phyloP scores from a whole-genome alignment of 345 rosid species.

The Psidium guajava region DNA sequence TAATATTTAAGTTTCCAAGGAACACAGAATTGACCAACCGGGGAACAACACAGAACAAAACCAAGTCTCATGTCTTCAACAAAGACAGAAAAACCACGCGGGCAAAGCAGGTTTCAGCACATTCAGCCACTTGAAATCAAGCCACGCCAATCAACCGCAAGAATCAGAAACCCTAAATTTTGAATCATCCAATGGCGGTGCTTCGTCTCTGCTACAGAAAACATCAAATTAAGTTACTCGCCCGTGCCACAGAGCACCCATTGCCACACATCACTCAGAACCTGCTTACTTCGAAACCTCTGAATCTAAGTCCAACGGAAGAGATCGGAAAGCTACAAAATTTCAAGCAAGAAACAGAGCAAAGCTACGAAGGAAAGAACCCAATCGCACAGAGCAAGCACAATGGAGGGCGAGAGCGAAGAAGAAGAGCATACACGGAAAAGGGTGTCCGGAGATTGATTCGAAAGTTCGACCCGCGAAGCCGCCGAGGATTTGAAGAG shows the following conservation, averaged over 20 bases:
- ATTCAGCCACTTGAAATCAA: background rate
- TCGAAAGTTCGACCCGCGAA: background rate
- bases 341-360: constrained; percentile 6
- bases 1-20: background rate
- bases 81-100: background rate
- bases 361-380: background rate
- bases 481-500: background rate
- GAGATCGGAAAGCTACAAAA: constrained; percentile 39
- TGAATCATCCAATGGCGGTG: constrained; percentile 19
- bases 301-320: constrained; percentile 28
- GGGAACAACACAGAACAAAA: background rate
- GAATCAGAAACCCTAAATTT: constrained; percentile 49
- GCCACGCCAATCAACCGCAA: background rate
- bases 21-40: background rate
- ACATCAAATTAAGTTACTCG: constrained; percentile 23
- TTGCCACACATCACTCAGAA: constrained; percentile 22
- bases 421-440: background rate
- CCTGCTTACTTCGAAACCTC: constrained; percentile 14
- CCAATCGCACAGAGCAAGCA: constrained; percentile 12
- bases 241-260: constrained; percentile 19
- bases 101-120: background rate
- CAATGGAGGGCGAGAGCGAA: constrained; percentile 1
- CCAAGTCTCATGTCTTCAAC: background rate
- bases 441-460: background rate
- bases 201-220: constrained; percentile 23